Percentiles rank a stretch among this genome's conserved stretches.
These are phyloP conservation scores for Acanthamoeba triangularis DNA, from an alignment of 208 protist genomes.

Conservation along the genomic window DNA sequence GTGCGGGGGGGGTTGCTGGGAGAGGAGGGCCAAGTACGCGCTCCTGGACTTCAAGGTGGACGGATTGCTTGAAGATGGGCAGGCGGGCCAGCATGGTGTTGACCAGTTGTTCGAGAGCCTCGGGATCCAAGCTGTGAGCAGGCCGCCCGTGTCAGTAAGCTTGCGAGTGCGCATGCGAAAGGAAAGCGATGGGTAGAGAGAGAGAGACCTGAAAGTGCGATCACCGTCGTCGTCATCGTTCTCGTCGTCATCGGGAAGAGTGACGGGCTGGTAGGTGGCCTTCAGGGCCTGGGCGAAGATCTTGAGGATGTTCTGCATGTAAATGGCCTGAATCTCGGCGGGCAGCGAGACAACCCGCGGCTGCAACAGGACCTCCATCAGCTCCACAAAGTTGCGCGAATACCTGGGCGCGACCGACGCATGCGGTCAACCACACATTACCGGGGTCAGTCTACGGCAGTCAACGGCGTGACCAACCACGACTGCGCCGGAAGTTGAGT, in stretches of 20 bases:
- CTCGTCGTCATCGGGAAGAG: background rate
- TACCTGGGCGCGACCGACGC: background rate
- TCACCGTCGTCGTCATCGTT: background rate
- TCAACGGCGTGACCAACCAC: background rate
- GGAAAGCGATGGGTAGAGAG: background rate
- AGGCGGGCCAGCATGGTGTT: conserved; percentile 71
- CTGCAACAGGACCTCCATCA: conserved; percentile 85
- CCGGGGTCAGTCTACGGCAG: background rate
- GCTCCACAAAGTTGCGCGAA: conserved; percentile 16
- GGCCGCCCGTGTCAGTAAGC: conserved; percentile 49
- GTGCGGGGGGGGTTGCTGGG: background rate
- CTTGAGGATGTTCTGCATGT: conserved; percentile 73
- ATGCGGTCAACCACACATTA: conserved; percentile 42
- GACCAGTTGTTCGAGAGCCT: conserved; percentile 56
- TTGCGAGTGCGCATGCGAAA: no score
- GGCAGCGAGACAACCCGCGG: conserved; percentile 82
- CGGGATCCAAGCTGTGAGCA: conserved; percentile 91
- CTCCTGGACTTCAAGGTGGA: conserved; percentile 92
- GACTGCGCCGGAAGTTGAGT: no score
- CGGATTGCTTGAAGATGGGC: conserved; percentile 85
- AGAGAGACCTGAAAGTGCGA: background rate
- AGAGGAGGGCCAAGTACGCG: conserved; percentile 78
- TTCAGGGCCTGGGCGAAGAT: conserved; percentile 32
- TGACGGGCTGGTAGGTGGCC: conserved; percentile 21
- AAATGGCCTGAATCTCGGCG: conserved; percentile 53